Evolutionary conservation across 2,329 filamentous ascomycete species (phyloP), one percentile per base, ranked within the genome.

Genomic region (Clathrospora elynae): DNA sequence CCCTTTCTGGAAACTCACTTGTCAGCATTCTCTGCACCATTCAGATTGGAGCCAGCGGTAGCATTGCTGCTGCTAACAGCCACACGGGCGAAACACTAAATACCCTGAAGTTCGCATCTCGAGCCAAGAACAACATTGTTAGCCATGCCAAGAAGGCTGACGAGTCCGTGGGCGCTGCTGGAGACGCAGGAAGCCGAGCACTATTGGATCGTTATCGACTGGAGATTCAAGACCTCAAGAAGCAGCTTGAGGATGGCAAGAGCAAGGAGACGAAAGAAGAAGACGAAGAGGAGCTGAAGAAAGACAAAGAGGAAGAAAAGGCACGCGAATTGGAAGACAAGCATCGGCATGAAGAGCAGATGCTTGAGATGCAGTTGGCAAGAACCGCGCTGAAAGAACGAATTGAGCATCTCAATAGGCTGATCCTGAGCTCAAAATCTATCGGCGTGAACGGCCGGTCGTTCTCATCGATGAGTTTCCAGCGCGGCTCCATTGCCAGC

Each of bases 1-100:
- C 93, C 3, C 75, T 99, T 25, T 95, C 92, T 0, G 93, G 93
- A 35, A 88, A 92, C 67, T 96, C 93, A 2, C 80, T 99, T 10
- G 90, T 99, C 62, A 97, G 92, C 63, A 99, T 99, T 65, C 83
- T 99, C 13, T 99, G 93, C 68, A 99, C 93, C 0, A 93, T 99
- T 40, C 88, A 96, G 64, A 86, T 95, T 31, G 89, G 89, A n/a
- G 78, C 87, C 1, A 81, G 83, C 9, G 86, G 87, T 14, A 90
- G 83, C 59, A 78, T 82, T 6, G 87, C 88, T 1, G 73, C 84
- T 3, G 80, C 85, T 13, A 86, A 83, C 57, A 88, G 80, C 14
- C 89, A 96, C 61, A 89, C 87, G 0, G 81, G 82, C 12, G 93
- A 99, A 72, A 97, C 92, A 0, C 74, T 99, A 41, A 99, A 96